phyloP scores from a whole-genome alignment of 345 rosid genomes.

The Clarkia xantiana region DNA sequence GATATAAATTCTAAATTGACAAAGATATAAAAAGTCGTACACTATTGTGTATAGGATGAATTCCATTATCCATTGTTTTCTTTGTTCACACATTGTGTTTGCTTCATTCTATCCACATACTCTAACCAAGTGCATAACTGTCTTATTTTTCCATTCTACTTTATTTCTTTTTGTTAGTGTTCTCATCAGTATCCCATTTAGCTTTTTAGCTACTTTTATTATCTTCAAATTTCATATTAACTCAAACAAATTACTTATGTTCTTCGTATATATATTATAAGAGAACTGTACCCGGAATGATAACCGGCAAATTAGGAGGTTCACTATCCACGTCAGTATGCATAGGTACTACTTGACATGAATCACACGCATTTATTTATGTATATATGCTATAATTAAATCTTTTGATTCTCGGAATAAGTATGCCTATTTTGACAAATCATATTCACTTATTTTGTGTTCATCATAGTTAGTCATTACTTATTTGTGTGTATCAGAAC shows the following conservation, averaged over 20 bases:
- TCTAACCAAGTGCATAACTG: neutral
- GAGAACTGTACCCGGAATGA: constrained; percentile 19
- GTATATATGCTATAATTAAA: neutral
- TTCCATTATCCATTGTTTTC: too few relatives aligned
- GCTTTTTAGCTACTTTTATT: neutral
- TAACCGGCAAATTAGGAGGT: constrained; percentile 20
- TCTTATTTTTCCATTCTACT: neutral
- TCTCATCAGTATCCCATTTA: too few relatives aligned
- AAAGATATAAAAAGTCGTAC: too few relatives aligned
- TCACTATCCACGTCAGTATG: constrained; percentile 17
- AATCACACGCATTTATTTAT: neutral
- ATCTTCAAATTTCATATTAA: neutral
- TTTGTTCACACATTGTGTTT: too few relatives aligned
- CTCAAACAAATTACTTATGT: neutral
- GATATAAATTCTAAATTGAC: too few relatives aligned
- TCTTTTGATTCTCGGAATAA: neutral
- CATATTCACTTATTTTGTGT: neutral
- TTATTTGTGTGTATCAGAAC: constrained; percentile 27
- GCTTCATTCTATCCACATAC: too few relatives aligned
- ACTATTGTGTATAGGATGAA: too few relatives aligned
- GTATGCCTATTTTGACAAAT: neutral
- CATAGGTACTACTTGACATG: constrained; percentile 25
- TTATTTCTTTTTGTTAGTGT: neutral
- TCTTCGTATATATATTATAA: constrained; percentile 18
- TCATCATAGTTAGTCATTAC: neutral